Conservation (phyloP, 345 rosid species). For the Eucalyptus cladocalyx region DNA sequence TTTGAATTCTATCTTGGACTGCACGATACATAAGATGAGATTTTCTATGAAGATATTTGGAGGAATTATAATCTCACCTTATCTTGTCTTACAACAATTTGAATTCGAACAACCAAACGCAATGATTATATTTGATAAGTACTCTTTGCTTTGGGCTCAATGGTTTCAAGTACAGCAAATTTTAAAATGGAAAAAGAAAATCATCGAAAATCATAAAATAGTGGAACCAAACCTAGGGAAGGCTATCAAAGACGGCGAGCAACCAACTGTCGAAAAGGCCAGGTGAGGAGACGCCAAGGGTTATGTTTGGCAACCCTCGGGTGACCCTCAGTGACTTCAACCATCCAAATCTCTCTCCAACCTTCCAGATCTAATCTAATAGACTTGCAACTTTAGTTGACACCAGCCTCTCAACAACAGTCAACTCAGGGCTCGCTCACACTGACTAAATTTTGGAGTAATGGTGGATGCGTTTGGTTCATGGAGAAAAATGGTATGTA, state of each 20-base stretch:
- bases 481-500: background rate
- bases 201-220: background rate
- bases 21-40: background rate
- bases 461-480: rapidly evolving
- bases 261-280: background rate
- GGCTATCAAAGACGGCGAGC: background rate
- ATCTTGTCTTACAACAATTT: background rate
- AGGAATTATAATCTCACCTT: background rate
- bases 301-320: rapidly evolving
- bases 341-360: background rate
- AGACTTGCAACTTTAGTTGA: background rate
- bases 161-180: background rate
- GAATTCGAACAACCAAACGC: rapidly evolving
- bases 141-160: background rate
- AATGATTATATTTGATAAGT: background rate
- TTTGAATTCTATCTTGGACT: background rate
- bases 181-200: background rate
- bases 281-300: background rate
- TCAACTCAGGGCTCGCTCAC: background rate
- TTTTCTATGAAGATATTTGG: background rate
- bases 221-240: background rate
- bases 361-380: background rate
- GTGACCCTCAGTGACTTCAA: background rate
- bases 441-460: background rate
- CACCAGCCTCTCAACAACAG: background rate